Evolutionary conservation across 2,329 filamentous ascomycete genomes (phyloP), one percentile per base, ranked within the genome.

Genomic region (Fusarium pseudocircinatum): DNA sequence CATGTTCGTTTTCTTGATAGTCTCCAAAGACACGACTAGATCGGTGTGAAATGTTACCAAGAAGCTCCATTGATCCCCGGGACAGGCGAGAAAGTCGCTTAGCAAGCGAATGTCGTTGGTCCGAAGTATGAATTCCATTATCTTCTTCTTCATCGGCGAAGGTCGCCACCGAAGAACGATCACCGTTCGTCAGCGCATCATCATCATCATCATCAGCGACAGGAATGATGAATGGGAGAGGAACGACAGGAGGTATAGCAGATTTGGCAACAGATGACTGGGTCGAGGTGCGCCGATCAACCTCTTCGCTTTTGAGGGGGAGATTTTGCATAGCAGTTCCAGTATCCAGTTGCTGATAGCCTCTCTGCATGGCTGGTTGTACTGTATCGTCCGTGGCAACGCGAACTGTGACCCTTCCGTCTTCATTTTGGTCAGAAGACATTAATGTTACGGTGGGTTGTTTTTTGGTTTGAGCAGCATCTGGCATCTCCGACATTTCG

Each of bases 111-210:
- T 78, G 77, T 28, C 82, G 80, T 59, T 82, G 73, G 69, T 69
- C 63, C 49, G 72, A 54, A 61, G 74, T 52, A 70, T 79, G 47
- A 60, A 67, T 42, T 15, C 60, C 59, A 28, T 81, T 77, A n/a
- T 87, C 86, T 16, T 86, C 86, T 18, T 86, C 86, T 34, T 91
- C 87, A 63, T 92, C 91, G 22, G 92, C 91, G 76, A 92, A 87
- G 0, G 93, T 93, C 7, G 92, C 93, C 26, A 93, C 85, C 4
- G 93, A 93, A 6, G 92, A 94, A 34, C 86, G 83, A 26, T 87
- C 86, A 22, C 86, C 85, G 11, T 87, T 84, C 4, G 79, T 77
- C 18, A 70, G 43, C 30, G 82, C 79, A 9, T 85, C 82, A 3
- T 85, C 82, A 18, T 85, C n/a, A 18, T 85, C n/a, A 15, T 62